Percentiles rank a stretch among this genome's conserved stretches.
These are phyloP conservation scores for Podospora anserina DNA, from an alignment of 495 filamentous ascomycete genomes.

Conservation along the genomic window DNA sequence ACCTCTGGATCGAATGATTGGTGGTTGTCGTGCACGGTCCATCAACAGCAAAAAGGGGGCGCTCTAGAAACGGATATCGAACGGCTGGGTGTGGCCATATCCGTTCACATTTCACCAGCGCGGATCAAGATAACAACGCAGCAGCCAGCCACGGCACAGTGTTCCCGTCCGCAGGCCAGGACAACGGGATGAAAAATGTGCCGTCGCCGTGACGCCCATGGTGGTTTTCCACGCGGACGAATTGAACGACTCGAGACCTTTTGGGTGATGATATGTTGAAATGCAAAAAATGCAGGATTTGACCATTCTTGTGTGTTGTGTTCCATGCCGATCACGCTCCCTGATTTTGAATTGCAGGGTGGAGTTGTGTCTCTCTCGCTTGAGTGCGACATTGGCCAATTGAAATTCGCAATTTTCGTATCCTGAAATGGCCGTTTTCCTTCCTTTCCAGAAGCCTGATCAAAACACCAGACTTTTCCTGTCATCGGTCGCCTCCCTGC, in stretches of 20 bases:
- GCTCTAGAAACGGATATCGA: neutral
- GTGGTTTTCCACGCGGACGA: neutral
- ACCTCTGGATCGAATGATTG: constrained; percentile 2
- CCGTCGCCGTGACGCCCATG: neutral
- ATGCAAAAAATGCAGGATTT: neutral
- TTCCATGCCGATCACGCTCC: constrained; percentile 2
- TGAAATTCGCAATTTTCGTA: constrained; percentile 4
- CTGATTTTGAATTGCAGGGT: constrained; percentile 4
- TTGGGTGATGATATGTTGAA: neutral
- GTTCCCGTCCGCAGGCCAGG: neutral
- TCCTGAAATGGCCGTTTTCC: neutral
- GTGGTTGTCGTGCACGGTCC: neutral
- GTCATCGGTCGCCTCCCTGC: neutral
- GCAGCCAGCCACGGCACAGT: constrained; percentile 2
- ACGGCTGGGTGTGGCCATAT: constrained; percentile 1
- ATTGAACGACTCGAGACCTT: neutral
- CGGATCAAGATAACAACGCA: constrained; percentile 1
- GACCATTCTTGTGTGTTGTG: neutral
- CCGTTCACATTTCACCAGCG: neutral
- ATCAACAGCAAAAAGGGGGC: neutral
- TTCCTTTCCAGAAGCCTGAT: neutral
- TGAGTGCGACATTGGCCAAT: constrained; percentile 2
- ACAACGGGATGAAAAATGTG: neutral
- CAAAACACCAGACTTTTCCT: neutral
- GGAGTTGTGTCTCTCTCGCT: constrained; percentile 7